Percentiles rank a stretch among this genome's conserved stretches.
phyloP scores from a whole-genome alignment of 2,329 filamentous ascomycete species.

The Cryoendolithus antarcticus region DNA sequence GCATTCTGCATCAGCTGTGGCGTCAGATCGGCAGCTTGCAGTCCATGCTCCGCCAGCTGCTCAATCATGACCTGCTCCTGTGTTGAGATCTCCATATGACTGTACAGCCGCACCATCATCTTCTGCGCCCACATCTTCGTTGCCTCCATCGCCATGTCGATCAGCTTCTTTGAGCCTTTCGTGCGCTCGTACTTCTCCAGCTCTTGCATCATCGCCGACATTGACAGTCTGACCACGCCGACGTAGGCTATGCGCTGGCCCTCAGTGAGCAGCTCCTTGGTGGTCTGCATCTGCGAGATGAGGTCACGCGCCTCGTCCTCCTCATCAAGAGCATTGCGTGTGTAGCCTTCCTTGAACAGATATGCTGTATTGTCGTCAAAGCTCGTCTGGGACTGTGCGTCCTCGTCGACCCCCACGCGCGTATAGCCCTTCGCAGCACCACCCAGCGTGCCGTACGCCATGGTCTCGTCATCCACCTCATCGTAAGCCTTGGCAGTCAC shows the following conservation, averaged over 20 bases:
- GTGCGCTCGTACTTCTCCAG: conserved; percentile 49
- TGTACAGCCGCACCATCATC: conserved; percentile 90
- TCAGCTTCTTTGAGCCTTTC: conserved; percentile 58
- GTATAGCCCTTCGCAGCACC: conserved; percentile 94
- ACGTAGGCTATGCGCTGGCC: conserved; percentile 95
- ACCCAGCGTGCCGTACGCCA: conserved; percentile 64
- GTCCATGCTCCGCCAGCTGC: conserved; percentile 84
- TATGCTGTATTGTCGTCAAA: conserved; percentile 97
- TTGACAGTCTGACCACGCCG: conserved; percentile 69
- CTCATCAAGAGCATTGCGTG: conserved; percentile 43
- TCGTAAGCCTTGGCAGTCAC: conserved; percentile 71
- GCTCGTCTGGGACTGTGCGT: conserved; percentile 84
- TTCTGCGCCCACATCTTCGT: conserved; percentile 96
- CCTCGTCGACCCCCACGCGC: conserved; percentile 85
- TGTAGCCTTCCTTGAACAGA: conserved; percentile 64
- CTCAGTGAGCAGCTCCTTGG: conserved; percentile 88
- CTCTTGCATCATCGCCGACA: conserved; percentile 64
- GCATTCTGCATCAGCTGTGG: conserved; percentile 83
- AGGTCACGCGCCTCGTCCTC: conserved; percentile 72
- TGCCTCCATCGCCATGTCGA: conserved; percentile 58
- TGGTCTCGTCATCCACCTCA: conserved; percentile 55
- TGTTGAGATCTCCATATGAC: conserved; percentile 89
- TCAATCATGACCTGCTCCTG: conserved; percentile 98
- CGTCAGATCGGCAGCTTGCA: conserved; percentile 71
- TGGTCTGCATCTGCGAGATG: conserved; percentile 82